Evolutionary conservation across 371 early-diverging fungal genomes (phyloP).

Genomic region (Haplosporangium sp.): DNA sequence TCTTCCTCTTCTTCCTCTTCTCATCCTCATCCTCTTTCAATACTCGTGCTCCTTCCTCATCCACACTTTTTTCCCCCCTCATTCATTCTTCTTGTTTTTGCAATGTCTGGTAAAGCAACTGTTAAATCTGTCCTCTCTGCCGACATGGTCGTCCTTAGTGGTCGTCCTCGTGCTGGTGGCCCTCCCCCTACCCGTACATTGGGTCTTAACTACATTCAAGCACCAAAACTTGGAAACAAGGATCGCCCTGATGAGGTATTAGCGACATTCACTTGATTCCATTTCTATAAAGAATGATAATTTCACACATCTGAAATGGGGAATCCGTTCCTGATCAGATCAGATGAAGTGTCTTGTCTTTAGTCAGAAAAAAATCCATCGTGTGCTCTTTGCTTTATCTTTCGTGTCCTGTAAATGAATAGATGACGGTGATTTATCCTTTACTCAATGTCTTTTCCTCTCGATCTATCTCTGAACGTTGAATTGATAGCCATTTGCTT

Average conservation of each 20-base stretch:
- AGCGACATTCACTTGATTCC: neutral
- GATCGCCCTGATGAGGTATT: constrained; percentile 86
- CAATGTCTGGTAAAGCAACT: constrained; percentile 63
- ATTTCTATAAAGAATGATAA: neutral
- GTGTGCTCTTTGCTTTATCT: neutral
- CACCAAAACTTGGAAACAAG: constrained; percentile 89
- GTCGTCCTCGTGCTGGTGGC: constrained; percentile 78
- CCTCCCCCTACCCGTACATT: constrained; percentile 90
- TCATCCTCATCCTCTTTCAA: constrained; percentile 3
- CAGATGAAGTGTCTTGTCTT: neutral
- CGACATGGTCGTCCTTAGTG: constrained; percentile 91
- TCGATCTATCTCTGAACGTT: neutral
- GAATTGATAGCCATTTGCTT: constrained; percentile 79
- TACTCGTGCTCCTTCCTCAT: neutral
- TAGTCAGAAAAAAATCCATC: neutral
- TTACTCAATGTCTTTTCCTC: neutral
- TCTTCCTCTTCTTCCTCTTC: neutral
- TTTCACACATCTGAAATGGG: neutral
- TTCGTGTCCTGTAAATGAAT: no score
- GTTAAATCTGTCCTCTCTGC: constrained; percentile 93
- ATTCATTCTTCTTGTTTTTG: neutral
- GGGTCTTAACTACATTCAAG: constrained; percentile 84
- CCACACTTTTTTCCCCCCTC: neutral
- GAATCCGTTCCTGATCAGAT: constrained; percentile 20
- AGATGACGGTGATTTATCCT: neutral